Base-by-base conservation (phyloP, 306 rosid genomes). In the Arachis stenosperma region DNA sequence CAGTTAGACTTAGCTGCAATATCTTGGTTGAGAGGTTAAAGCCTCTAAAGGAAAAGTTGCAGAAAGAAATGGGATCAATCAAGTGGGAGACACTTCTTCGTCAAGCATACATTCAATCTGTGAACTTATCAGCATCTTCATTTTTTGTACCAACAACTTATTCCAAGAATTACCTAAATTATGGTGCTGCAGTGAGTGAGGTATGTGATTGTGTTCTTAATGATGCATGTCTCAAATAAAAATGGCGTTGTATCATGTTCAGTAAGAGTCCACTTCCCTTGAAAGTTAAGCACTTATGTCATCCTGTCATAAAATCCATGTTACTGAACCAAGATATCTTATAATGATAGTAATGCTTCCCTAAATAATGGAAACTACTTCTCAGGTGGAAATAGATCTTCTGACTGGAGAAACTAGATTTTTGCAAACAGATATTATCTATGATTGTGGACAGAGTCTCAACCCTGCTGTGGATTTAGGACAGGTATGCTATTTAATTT, bases 391-490 rank as follows among this genome's bases (percentile, higher is more conserved):
- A 86, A 84, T 92, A 67, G 74, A 90, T 84, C 86, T 92, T 83
- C 82, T 90, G 65, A 90, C 91, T 3, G 98, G 98, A 40, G 92
- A 83, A 80, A 90, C 97, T 55, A 84, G 85, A 65, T 61, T 85
- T 73, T 74, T 90, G 76, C 91, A 74, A 73, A 70, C 89, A 8
- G 96, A 93, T 79, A 87, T 93, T 54, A 81, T 90, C 75, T 93
- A 90, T 61, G 97, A 93, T 68, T 93, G 97, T 82, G 97, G 97
- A 68, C 89, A 86, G 81, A 90, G 97, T 83, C 97, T 93, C 80
- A 93, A 93, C 84, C 97, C 97, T 30, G 97, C 96, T 8, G 96
- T 90, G 52, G 97, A 93, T 86, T 83, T 93, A 79, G 98, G 98
- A 81, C 98, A 93, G 90, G 97, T 90, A 61, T 57, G 65, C 12